Evolutionary conservation across 2,329 filamentous ascomycete species (phyloP).

Genomic region (Colletotrichum sojae): DNA sequence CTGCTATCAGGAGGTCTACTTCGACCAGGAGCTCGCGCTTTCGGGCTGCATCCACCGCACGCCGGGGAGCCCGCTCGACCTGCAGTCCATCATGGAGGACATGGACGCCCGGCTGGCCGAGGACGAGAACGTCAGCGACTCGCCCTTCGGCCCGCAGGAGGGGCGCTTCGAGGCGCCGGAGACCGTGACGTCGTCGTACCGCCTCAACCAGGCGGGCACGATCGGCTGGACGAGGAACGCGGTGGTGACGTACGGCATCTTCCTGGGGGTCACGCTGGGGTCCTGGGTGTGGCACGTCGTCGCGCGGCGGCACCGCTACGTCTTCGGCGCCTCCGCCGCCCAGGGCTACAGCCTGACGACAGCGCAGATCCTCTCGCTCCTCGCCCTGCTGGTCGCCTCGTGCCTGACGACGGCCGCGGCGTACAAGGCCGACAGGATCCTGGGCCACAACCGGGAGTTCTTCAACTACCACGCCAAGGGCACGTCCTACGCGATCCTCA

Average conservation of each 20-base stretch:
- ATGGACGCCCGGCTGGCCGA: conserved; percentile 1
- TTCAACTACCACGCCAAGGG: conserved; percentile 24
- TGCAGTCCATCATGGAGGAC: conserved; percentile 11
- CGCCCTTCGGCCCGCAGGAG: neutral
- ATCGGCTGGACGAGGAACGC: conserved; percentile 9
- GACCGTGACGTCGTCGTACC: neutral
- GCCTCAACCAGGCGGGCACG: neutral
- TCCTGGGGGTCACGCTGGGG: conserved; percentile 1
- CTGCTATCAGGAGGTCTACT: conserved; percentile 12
- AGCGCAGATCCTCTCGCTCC: conserved; percentile 13
- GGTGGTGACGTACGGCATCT: conserved; percentile 19
- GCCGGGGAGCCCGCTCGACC: conserved; percentile 27
- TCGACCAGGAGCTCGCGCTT: neutral
- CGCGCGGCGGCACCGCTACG: neutral
- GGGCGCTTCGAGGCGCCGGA: conserved; percentile 15
- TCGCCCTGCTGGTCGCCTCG: conserved; percentile 24
- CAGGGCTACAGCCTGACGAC: too few species aligned
- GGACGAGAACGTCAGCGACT: neutral
- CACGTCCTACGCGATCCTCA: conserved; percentile 6
- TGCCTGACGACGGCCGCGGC: conserved; percentile 2
- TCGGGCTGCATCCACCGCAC: conserved; percentile 19
- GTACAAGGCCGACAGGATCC: conserved; percentile 1
- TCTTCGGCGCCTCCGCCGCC: neutral
- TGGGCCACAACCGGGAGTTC: neutral
- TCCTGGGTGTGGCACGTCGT: conserved; percentile 24